A percentile compares a stretch with the other conserved stretches of the same genome.
These are phyloP conservation scores for Bimuria novae-zelandiae DNA, from an alignment of 2,329 filamentous ascomycete genomes.

Conservation along the genomic window DNA sequence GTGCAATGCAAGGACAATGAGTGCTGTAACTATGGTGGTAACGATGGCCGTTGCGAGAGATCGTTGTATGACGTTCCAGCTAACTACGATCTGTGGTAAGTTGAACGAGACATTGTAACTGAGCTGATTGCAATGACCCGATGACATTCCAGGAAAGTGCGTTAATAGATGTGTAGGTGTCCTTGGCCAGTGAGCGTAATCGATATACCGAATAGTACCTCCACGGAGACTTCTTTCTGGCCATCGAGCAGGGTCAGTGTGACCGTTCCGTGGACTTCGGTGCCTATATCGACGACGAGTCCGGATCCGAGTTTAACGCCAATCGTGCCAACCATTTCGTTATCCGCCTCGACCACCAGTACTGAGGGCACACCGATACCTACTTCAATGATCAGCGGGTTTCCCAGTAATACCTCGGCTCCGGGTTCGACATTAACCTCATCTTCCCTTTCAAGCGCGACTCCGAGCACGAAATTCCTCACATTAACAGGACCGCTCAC, in stretches of 20 bases:
- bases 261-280: too few relatives aligned
- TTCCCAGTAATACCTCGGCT: not conserved
- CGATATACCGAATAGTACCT: not conserved
- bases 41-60: not conserved
- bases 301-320: not conserved
- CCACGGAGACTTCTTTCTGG: not conserved
- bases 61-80: not conserved
- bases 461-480: not conserved
- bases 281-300: too few relatives aligned
- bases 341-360: not conserved
- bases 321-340: not conserved
- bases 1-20: constrained; percentile 1
- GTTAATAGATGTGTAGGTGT: not conserved
- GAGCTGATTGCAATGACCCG: too few relatives aligned
- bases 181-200: not conserved
- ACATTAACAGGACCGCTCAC: not conserved
- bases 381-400: not conserved
- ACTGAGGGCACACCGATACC: not conserved
- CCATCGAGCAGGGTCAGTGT: too few relatives aligned
- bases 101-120: too few relatives aligned
- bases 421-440: not conserved
- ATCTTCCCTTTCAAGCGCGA: not conserved
- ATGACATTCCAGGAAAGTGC: too few relatives aligned
- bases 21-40: constrained; percentile 2
- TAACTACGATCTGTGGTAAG: not conserved